These are phyloP conservation scores for Populus simonii DNA, from an alignment of 345 rosid genomes.

Conservation along the genomic window DNA sequence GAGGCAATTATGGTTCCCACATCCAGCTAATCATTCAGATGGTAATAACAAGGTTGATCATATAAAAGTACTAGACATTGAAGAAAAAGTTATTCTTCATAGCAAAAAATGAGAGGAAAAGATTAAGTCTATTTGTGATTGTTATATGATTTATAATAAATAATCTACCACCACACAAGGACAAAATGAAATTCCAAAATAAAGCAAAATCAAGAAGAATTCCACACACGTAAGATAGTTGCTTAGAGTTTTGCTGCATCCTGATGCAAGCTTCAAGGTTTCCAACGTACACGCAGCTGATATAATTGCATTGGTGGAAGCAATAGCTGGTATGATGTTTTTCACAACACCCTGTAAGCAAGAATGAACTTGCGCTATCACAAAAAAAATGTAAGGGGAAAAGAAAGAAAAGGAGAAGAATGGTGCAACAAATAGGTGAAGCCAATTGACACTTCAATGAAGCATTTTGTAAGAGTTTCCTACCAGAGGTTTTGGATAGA, in stretches of 20 bases:
- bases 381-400: neutral
- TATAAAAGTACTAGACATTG: neutral
- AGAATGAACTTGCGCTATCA: neutral
- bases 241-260: constrained; percentile 88
- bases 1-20: neutral
- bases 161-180: neutral
- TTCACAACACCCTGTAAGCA: constrained; percentile 79
- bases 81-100: neutral
- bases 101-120: neutral
- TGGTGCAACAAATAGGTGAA: neutral
- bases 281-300: constrained; percentile 93
- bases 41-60: neutral
- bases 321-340: constrained; percentile 97
- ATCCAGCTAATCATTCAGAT: neutral
- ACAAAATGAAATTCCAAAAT: neutral
- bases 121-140: neutral
- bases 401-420: neutral
- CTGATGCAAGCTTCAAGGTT: constrained; percentile 91
- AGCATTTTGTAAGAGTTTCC: neutral
- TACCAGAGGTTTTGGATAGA: neutral
- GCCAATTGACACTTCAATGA: neutral
- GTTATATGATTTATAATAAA: neutral
- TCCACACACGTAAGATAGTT: constrained; percentile 76
- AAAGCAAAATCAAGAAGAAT: neutral
- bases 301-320: constrained; percentile 93